Evolutionary conservation across 1,284 basidiomycete species (phyloP).

Genomic region (Coniferiporia weirii): DNA sequence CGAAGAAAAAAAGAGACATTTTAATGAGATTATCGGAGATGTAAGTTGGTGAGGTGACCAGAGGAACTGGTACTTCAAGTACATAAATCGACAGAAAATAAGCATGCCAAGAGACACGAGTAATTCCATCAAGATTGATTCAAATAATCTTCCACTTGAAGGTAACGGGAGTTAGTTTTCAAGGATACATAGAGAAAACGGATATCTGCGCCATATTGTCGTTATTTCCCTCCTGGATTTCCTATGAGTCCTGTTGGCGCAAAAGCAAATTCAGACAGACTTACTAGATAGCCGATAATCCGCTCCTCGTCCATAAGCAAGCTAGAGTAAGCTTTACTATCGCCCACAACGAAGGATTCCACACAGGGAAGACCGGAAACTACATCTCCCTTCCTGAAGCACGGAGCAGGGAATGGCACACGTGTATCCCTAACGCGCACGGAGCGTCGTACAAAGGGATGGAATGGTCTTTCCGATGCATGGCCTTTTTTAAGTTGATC

Average conservation of each 20-base stretch:
- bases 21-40: no score
- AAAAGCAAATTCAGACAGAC: background rate
- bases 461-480: background rate
- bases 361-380: constrained; percentile 2
- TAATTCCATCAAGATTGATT: no score
- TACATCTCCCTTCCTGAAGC: background rate
- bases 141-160: no score
- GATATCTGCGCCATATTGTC: background rate
- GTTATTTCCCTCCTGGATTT: background rate
- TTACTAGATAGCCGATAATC: constrained; percentile 10
- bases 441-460: background rate
- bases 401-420: background rate
- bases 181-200: constrained; percentile 14
- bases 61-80: no score
- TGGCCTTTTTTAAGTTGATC: background rate
- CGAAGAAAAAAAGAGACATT: no score
- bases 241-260: background rate
- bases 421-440: constrained; percentile 1
- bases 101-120: no score
- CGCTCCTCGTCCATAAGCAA: constrained; percentile 14
- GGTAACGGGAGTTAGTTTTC: background rate
- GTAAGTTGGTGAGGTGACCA: no score
- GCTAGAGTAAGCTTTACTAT: background rate
- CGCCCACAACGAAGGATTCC: background rate
- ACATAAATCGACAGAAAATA: no score